These are phyloP conservation scores for Monosporascus sp. DNA, from an alignment of 2,329 filamentous ascomycete species.

Conservation along the genomic window DNA sequence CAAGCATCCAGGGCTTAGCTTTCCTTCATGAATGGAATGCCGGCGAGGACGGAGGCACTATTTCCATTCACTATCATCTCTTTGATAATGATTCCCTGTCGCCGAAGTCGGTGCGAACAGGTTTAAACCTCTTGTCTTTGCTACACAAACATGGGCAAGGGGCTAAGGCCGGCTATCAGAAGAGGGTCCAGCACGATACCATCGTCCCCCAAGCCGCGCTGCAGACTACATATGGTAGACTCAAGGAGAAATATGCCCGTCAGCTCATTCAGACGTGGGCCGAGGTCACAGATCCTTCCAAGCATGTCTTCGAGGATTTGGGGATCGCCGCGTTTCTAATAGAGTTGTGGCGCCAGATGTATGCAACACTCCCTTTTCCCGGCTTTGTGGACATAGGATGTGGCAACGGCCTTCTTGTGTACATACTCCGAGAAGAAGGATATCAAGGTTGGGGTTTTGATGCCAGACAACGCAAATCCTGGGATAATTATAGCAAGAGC, in stretches of 20 bases:
- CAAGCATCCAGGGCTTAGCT: constrained; percentile 65
- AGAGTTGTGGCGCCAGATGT: constrained; percentile 86
- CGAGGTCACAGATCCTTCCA: constrained; percentile 79
- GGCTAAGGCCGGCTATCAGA: constrained; percentile 61
- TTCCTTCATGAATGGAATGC: constrained; percentile 65
- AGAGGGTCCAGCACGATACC: constrained; percentile 77
- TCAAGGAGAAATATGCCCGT: constrained; percentile 76
- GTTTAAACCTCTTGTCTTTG: constrained; percentile 60
- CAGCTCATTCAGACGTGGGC: constrained; percentile 70
- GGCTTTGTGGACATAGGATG: constrained; percentile 96
- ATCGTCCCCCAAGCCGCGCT: constrained; percentile 70
- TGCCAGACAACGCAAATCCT: constrained; percentile 78
- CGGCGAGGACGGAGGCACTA: constrained; percentile 34
- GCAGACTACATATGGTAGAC: constrained; percentile 73
- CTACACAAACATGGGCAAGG: constrained; percentile 71
- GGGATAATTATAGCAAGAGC: constrained; percentile 59
- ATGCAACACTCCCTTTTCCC: constrained; percentile 57
- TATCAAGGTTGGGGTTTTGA: constrained; percentile 89
- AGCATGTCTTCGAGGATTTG: constrained; percentile 94
- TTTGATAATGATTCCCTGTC: constrained; percentile 33
- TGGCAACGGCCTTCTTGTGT: constrained; percentile 85
- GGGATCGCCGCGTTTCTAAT: constrained; percentile 88
- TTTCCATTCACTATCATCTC: constrained; percentile 58
- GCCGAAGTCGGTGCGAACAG: constrained; percentile 58
- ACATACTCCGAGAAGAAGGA: constrained; percentile 75